A percentile compares a stretch with the other conserved stretches of the same genome.
Conservation (phyloP, 805 yeast species). For the Cyberlindnera sargentensis region DNA sequence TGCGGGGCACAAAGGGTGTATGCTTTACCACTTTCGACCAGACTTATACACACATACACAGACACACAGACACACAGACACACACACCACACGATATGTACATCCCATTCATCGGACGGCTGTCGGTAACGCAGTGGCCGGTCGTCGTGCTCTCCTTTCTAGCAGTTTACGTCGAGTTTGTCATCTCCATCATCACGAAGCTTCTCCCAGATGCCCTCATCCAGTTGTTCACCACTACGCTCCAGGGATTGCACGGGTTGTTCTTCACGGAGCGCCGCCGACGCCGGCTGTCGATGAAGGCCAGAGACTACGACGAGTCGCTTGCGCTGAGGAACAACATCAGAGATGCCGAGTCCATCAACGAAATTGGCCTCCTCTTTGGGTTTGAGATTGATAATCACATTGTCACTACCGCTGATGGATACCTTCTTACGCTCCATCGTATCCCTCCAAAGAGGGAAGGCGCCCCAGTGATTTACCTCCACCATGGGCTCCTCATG, state of each 20-base stretch:
- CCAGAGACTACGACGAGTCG: not conserved
- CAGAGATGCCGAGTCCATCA: conserved; percentile 45
- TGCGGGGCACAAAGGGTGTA: too few species aligned
- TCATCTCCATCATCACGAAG: conserved; percentile 36
- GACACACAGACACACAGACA: not conserved
- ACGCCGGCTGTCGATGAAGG: not conserved
- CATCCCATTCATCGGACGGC: conserved; percentile 38
- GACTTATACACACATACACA: not conserved
- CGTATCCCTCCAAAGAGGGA: conserved; percentile 41
- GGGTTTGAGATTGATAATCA: conserved; percentile 73
- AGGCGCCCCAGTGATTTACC: conserved; percentile 51
- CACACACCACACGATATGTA: not conserved
- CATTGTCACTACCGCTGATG: conserved; percentile 69
- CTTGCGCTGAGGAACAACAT: conserved; percentile 26
- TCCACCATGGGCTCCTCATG: conserved; percentile 92
- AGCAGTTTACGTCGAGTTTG: conserved; percentile 43
- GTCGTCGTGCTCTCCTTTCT: conserved; percentile 36
- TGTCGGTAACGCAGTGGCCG: conserved; percentile 44
- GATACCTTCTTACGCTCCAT: conserved; percentile 70
- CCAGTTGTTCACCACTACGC: conserved; percentile 26
- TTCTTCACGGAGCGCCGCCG: conserved; percentile 10
- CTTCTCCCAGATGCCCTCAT: conserved; percentile 39
- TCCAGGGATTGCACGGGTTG: conserved; percentile 16
- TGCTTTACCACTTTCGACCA: too few species aligned
- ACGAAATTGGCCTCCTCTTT: conserved; percentile 58